Evolutionary conservation across 257 asterid species (phyloP).

Genomic region (Anisodus tanguticus): DNA sequence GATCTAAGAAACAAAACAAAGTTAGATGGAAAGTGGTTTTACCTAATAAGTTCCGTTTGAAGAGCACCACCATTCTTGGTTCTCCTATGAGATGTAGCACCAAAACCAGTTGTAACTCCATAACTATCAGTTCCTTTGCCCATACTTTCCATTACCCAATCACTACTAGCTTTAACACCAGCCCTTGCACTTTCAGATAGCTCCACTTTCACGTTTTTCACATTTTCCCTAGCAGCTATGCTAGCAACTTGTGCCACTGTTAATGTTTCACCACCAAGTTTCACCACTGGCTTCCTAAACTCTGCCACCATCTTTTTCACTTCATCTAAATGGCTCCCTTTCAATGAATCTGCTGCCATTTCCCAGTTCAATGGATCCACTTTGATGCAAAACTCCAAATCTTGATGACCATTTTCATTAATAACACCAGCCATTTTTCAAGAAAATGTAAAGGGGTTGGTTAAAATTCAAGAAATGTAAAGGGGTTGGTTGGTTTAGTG

Average conservation of each 20-base stretch:
- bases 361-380: slow-evolving; percentile 87
- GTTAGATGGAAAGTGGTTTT: slow-evolving; percentile 26
- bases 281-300: slow-evolving; percentile 73
- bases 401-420: slow-evolving; percentile 45
- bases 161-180: slow-evolving; percentile 94
- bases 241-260: slow-evolving; percentile 89
- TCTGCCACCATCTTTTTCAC: slow-evolving; percentile 88
- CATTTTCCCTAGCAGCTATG: slow-evolving; percentile 63
- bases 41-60: slow-evolving; percentile 93
- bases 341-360: slow-evolving; percentile 72
- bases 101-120: slow-evolving; percentile 92
- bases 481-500: not conserved
- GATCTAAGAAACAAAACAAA: not conserved
- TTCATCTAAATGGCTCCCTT: slow-evolving; percentile 87
- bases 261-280: slow-evolving; percentile 76
- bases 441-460: slow-evolving; percentile 4
- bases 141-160: slow-evolving; percentile 96
- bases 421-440: slow-evolving; percentile 35
- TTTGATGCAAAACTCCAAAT: slow-evolving; percentile 46
- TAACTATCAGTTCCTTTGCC: slow-evolving; percentile 85
- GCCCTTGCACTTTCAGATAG: slow-evolving; percentile 76
- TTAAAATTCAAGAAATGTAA: not conserved
- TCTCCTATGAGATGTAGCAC: slow-evolving; percentile 87
- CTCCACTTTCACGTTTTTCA: slow-evolving; percentile 60
- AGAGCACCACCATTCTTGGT: slow-evolving; percentile 94